Conservation (phyloP, 257 asterid species). For the Phtheirospermum japonicum region DNA sequence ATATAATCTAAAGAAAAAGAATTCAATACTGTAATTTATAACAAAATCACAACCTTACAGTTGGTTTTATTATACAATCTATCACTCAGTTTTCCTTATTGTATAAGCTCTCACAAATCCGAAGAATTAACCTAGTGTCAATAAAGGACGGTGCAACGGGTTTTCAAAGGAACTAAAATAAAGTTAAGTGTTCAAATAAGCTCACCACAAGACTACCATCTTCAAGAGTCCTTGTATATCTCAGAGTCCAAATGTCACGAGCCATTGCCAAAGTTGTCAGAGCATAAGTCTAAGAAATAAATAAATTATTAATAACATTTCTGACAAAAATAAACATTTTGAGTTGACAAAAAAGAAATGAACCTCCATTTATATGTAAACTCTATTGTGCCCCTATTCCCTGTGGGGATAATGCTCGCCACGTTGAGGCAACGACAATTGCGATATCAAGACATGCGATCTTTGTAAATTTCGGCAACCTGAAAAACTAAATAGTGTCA, state of each 20-base stretch:
- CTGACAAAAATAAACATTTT: not conserved
- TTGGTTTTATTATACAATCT: too few relatives aligned
- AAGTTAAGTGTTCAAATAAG: too few relatives aligned
- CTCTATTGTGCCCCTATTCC: constrained; percentile 80
- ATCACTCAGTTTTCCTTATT: too few relatives aligned
- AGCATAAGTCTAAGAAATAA: constrained; percentile 55
- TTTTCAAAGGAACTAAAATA: too few relatives aligned
- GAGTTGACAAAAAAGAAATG: not conserved
- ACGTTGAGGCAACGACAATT: constrained; percentile 71
- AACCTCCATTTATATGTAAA: constrained; percentile 78
- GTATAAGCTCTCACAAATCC: constrained; percentile 86
- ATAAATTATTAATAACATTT: too few relatives aligned
- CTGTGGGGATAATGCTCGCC: constrained; percentile 53
- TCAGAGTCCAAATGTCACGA: constrained; percentile 84
- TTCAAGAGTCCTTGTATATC: constrained; percentile 68
- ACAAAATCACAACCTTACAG: too few relatives aligned
- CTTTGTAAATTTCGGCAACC: too few relatives aligned
- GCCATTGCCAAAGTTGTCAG: constrained; percentile 80
- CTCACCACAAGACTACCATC: constrained; percentile 90
- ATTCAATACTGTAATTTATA: too few relatives aligned
- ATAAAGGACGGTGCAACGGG: too few relatives aligned
- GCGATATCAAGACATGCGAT: constrained; percentile 75
- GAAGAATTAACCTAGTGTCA: constrained; percentile 6
- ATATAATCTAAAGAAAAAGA: too few relatives aligned
- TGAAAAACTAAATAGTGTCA: too few relatives aligned